Base-by-base conservation (phyloP, 228 moss, liverwort and hornwort species). In the Sphagnum magellanicum region DNA sequence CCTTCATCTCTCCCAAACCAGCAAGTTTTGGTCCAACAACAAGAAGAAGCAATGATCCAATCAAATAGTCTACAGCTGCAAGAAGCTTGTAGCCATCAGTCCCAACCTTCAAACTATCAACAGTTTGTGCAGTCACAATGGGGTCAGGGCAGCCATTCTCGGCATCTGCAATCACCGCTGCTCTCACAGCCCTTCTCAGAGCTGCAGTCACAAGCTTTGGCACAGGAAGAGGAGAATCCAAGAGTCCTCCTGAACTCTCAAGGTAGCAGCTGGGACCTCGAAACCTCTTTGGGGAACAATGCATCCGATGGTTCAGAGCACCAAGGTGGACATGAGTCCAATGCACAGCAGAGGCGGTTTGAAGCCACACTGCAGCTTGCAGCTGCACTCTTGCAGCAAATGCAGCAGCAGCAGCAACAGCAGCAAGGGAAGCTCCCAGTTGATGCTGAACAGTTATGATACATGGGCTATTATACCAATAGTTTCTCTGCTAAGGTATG, bases 91-190 rank as follows among this genome's bases (percentile, higher is more conserved):
- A 70, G 63, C 50, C 78, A 82, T 17, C 85, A 79, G 63, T 59
- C 79, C 6, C 91, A 86, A 74, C 76, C 52, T 50, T 81, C 81
- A 47, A 87, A 66, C 66, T 92, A 85, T 77, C 70, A 70, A 17
- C 92, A 92, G 71, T 83, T 80, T 48, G 70, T 86, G 59, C 89
- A 87, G 5, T 73, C 88, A 14, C 72, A 83, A 10, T 94, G 91
- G 91, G 77, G 65, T n/a, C 94, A 91, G 60, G 81, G 75, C 70
- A 72, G 72, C 10, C 73, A 79, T 66, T 72, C 80, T 12, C 86
- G 63, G 6, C 73, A 71, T 15, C 87, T 78, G 16, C 10, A 65
- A 60, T 65, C 79, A 59, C 79, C 84, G 6, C 51, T 57, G 8
- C 1, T 6, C 16, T 16, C 16, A 53, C 48, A 73, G 68, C 48